Base-by-base conservation (phyloP, 177 flowering plant genomes). In the Vitis hybrid region DNA sequence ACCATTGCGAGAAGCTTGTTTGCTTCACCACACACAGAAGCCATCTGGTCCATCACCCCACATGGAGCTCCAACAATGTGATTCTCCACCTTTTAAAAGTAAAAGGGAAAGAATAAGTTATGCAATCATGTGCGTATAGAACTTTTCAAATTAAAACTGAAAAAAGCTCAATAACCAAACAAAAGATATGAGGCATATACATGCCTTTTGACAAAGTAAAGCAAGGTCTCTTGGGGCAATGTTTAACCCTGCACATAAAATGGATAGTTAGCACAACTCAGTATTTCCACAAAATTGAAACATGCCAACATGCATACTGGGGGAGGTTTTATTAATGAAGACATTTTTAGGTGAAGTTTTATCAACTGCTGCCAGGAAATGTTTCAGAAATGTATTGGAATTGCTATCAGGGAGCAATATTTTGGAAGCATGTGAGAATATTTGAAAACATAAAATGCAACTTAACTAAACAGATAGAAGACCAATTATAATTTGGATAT, bases 11-110 rank as follows among this genome's bases (percentile, higher is more conserved):
- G 97, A 73, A 96, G 98, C 74, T 93, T 92, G 80, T 93, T 85
- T 39, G 97, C 89, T 83, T 96, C 99, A 77, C 99, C 99, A 84
- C 99, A 93, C 50, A 95, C 94, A 22, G 99, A 91, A 77, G 99
- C 82, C 99, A 96, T 96, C 79, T 96, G 99, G 76, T 96, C 99
- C 99, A 96, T 96, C 34, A 96, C 98, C 71, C 99, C 99, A 86
- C 99, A 96, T 65, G 99, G 99, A 63, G 99, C 99, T 81, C 99
- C 99, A 70, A 96, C 99, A 78, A 96, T 83, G 80, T 83, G 91
- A 82, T 96, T 96, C 80, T 96, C 99, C 66, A 96, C 99, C 99
- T 96, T 74, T 68, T 57, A 71, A 70, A 68, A 48, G 45, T 34
- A 34, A 64, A 59, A 50, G 31, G 18, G 16, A 12, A 65, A 26